Conservation (phyloP, 1,139 yeast genomes). For the Lodderomyces parapsilosis region DNA sequence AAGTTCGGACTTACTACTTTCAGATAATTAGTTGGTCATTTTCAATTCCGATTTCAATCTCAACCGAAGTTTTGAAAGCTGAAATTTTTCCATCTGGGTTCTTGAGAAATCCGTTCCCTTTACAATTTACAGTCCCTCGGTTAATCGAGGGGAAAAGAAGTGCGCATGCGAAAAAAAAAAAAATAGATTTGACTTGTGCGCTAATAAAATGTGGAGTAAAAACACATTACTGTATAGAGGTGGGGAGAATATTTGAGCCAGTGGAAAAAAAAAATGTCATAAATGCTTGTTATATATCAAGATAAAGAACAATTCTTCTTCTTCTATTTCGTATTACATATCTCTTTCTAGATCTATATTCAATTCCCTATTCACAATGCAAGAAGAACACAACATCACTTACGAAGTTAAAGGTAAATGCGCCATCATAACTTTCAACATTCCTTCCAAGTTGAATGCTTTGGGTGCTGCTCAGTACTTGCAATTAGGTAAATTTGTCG, state of each 20-base stretch:
- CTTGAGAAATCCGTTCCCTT: no score
- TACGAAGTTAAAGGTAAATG: conserved; percentile 55
- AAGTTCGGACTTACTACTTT: no score
- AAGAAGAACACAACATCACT: conserved; percentile 31
- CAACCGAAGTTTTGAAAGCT: no score
- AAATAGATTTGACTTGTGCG: no score
- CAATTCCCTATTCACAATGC: conserved; percentile 9
- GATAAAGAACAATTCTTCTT: not conserved
- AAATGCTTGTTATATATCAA: no score
- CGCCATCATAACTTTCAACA: conserved; percentile 67
- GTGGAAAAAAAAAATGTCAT: not conserved
- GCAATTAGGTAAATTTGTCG: conserved; percentile 57
- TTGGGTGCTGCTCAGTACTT: conserved; percentile 66
- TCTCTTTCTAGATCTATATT: not conserved
- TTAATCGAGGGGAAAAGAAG: no score
- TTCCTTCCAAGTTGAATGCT: conserved; percentile 67
- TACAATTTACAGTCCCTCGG: no score
- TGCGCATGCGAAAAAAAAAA: not conserved
- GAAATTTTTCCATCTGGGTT: no score
- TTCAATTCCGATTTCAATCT: no score
- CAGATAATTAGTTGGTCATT: not conserved
- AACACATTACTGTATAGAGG: no score
- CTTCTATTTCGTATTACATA: not conserved
- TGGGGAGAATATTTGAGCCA: no score
- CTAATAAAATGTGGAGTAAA: not conserved